phyloP scores from a whole-genome alignment of 2,329 filamentous ascomycete species.

The Lomentospora prolificans region DNA sequence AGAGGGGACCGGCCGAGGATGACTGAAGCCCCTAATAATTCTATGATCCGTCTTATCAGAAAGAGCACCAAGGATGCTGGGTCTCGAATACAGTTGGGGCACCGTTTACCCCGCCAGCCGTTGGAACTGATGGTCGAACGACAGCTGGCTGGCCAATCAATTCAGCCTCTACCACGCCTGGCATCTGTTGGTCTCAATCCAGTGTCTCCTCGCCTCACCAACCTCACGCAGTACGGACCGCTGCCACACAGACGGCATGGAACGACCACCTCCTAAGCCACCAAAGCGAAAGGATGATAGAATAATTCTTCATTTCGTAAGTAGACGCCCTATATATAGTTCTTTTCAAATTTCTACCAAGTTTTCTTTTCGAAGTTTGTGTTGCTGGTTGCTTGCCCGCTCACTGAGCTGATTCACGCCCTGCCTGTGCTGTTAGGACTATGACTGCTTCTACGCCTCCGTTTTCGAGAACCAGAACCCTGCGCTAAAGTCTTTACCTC shows the following conservation, averaged over 20 bases:
- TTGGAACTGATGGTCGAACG: too few relatives aligned
- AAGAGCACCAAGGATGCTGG: too few relatives aligned
- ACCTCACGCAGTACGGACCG: background rate
- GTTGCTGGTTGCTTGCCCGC: background rate
- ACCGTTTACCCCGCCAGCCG: too few relatives aligned
- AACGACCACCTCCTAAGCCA: conserved; percentile 18
- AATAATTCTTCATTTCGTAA: conserved; percentile 74
- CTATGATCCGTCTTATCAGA: too few relatives aligned
- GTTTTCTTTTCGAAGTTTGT: background rate
- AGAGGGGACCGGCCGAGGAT: too few relatives aligned
- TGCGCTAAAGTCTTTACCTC: conserved; percentile 57
- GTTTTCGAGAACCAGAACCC: conserved; percentile 79
- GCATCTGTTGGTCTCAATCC: background rate
- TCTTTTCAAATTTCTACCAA: background rate
- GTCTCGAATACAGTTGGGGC: too few relatives aligned
- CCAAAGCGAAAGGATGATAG: conserved; percentile 49
- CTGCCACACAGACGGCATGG: conserved; percentile 18
- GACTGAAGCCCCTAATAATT: too few relatives aligned
- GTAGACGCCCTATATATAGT: conserved; percentile 16
- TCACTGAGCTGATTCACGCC: conserved; percentile 9
- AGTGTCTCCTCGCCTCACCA: background rate
- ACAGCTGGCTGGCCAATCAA: too few relatives aligned
- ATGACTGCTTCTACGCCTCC: conserved; percentile 91
- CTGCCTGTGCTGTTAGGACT: conserved; percentile 42
- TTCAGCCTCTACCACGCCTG: too few relatives aligned